Conservation (phyloP, 2,329 filamentous ascomycete species). For the Xylogone sp. region DNA sequence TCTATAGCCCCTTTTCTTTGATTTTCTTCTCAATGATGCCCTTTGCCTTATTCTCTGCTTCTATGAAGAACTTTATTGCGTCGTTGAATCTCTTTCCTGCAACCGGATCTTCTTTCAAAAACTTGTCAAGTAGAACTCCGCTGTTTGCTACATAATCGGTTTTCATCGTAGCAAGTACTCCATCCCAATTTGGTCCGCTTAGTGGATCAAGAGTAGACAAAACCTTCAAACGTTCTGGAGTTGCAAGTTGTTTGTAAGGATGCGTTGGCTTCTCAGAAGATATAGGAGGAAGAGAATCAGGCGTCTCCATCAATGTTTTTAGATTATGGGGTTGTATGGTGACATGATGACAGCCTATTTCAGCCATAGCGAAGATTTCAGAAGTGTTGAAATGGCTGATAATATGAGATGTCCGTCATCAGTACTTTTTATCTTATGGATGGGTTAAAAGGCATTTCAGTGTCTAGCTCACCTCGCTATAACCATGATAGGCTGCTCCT, state of each 20-base stretch:
- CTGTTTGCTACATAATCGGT: conserved; percentile 44
- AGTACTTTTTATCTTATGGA: conserved; percentile 1
- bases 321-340: conserved; percentile 39
- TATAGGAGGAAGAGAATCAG: conserved; percentile 30
- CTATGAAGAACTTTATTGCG: conserved; percentile 38
- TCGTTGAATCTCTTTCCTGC: conserved; percentile 33
- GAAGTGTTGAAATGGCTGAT: conserved; percentile 24
- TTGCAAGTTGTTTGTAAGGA: conserved; percentile 32
- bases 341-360: conserved; percentile 42
- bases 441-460: conserved; percentile 31
- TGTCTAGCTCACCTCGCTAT: conserved; percentile 29
- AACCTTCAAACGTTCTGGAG: conserved; percentile 31
- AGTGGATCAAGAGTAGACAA: conserved; percentile 37
- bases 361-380: conserved; percentile 35
- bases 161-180: conserved; percentile 34
- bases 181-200: conserved; percentile 32
- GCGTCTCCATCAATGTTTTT: conserved; percentile 35
- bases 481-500: conserved; percentile 39
- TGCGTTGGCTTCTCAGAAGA: conserved; percentile 32
- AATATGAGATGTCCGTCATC: conserved; percentile 35
- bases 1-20: conserved; percentile 8
- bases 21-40: conserved; percentile 32
- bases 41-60: conserved; percentile 34
- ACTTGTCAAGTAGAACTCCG: conserved; percentile 38
- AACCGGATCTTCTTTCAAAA: conserved; percentile 36